Evolutionary conservation across 139 green algal species (phyloP).

Genomic region (Nannochloris sp.): DNA sequence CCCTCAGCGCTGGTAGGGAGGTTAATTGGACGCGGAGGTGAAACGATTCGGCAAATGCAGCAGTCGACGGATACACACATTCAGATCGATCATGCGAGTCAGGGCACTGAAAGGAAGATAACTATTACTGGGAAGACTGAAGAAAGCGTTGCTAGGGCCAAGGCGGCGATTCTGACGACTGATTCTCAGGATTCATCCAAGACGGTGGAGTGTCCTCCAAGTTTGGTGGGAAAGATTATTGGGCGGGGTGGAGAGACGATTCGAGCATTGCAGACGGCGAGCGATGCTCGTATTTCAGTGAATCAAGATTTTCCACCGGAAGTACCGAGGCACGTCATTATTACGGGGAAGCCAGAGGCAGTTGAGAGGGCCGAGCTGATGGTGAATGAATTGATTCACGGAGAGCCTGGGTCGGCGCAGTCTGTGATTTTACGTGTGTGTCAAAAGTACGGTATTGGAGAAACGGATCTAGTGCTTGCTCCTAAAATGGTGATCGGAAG

Average conservation of each 20-base stretch:
- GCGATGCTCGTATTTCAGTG: slow-evolving; percentile 35
- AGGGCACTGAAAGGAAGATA: slow-evolving; percentile 60
- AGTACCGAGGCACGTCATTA: slow-evolving; percentile 51
- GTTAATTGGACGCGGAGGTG: slow-evolving; percentile 76
- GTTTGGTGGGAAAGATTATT: slow-evolving; percentile 90
- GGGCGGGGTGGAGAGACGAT: slow-evolving; percentile 95
- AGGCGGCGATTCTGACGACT: slow-evolving; percentile 18
- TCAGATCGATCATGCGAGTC: slow-evolving; percentile 59
- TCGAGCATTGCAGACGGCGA: slow-evolving; percentile 79
- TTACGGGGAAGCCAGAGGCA: slow-evolving; percentile 52
- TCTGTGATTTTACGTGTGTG: slow-evolving; percentile 76
- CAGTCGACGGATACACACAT: slow-evolving; percentile 51
- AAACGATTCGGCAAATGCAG: slow-evolving; percentile 81
- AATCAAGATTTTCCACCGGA: slow-evolving; percentile 49
- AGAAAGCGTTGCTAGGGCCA: slow-evolving; percentile 37
- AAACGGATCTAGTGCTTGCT: slow-evolving; percentile 12
- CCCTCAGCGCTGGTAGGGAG: slow-evolving; percentile 56
- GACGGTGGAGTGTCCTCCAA: slow-evolving; percentile 58
- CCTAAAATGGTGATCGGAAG: slow-evolving; percentile 77
- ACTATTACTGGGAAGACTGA: slow-evolving; percentile 46
- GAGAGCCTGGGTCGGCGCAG: slow-evolving; percentile 64
- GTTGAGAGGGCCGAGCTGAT: slow-evolving; percentile 61
- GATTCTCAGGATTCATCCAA: neutral
- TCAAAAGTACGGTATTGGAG: slow-evolving; percentile 23
- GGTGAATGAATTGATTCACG: slow-evolving; percentile 75